A percentile compares a stretch with the other conserved stretches of the same genome.
Evolutionary conservation across 768 basidiomycete species (phyloP).

Genomic region (Trametes gibbosa): DNA sequence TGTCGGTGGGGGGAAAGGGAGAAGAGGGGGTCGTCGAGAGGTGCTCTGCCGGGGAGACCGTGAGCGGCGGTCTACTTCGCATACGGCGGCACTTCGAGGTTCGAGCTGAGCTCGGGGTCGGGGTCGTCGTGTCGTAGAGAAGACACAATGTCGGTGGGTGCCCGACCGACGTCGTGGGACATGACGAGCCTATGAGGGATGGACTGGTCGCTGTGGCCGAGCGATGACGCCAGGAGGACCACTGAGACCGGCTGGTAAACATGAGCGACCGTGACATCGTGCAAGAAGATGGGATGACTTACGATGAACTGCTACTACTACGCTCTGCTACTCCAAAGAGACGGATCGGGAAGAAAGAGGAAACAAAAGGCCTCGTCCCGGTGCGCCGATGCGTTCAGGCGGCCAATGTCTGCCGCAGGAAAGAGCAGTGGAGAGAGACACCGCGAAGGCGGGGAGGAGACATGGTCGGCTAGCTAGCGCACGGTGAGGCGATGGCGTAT

Average conservation of each 20-base stretch:
- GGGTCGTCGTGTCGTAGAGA: neutral
- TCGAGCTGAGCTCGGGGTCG: neutral
- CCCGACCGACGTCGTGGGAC: neutral
- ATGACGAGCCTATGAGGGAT: no score
- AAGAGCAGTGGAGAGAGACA: neutral
- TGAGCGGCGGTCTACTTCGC: neutral
- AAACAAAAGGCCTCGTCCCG: neutral
- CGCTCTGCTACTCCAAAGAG: neutral
- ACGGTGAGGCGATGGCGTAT: neutral
- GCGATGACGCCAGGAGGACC: neutral
- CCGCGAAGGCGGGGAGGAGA: neutral
- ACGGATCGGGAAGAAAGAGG: neutral
- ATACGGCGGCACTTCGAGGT: neutral
- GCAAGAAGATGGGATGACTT: neutral
- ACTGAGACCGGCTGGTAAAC: neutral
- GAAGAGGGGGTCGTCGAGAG: neutral
- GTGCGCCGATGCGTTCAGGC: neutral
- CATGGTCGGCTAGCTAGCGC: neutral
- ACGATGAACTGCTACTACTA: neutral
- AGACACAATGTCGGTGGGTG: neutral
- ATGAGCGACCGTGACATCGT: neutral
- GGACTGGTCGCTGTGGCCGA: neutral
- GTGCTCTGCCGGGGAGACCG: neutral
- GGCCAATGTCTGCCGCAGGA: neutral
- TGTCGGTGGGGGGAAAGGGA: neutral